phyloP scores from a whole-genome alignment of 2,329 filamentous ascomycete genomes.

The Arthrobotrys musiformis region DNA sequence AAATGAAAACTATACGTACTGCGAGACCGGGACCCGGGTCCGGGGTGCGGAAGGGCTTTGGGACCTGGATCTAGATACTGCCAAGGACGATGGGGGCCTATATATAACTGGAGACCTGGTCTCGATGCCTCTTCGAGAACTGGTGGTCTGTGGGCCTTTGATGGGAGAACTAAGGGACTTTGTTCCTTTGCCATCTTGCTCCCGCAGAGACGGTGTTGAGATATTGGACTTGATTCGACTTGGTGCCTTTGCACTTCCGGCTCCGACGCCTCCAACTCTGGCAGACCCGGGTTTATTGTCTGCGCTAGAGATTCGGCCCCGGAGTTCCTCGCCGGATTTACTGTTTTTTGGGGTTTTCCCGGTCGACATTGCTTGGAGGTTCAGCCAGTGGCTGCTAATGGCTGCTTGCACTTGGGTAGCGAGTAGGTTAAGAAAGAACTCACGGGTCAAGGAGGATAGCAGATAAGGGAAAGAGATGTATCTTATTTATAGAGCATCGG shows the following conservation, averaged over 20 bases:
- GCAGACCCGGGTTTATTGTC: not conserved
- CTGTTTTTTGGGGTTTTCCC: too few species aligned
- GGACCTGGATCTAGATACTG: constrained; percentile 6
- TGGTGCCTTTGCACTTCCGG: not conserved
- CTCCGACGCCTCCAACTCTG: too few species aligned
- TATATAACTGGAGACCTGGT: not conserved
- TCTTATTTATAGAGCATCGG: not conserved
- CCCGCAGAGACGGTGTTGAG: not conserved
- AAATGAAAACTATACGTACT: not conserved
- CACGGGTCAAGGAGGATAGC: not conserved
- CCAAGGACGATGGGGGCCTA: constrained; percentile 31
- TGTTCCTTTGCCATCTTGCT: not conserved
- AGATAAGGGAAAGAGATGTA: too few species aligned
- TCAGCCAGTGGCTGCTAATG: too few species aligned
- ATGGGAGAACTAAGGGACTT: not conserved
- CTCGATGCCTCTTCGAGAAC: not conserved
- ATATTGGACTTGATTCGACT: not conserved
- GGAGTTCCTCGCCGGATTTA: not conserved
- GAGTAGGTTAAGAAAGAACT: not conserved
- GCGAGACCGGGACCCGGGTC: not conserved
- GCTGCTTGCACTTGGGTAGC: too few species aligned
- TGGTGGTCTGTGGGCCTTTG: not conserved
- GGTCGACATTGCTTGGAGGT: not conserved
- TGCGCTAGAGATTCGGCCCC: not conserved
- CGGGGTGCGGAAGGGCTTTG: not conserved